Conservation (phyloP, 176 grass and related monocot genomes). For the Hyparrhenia diplandra region DNA sequence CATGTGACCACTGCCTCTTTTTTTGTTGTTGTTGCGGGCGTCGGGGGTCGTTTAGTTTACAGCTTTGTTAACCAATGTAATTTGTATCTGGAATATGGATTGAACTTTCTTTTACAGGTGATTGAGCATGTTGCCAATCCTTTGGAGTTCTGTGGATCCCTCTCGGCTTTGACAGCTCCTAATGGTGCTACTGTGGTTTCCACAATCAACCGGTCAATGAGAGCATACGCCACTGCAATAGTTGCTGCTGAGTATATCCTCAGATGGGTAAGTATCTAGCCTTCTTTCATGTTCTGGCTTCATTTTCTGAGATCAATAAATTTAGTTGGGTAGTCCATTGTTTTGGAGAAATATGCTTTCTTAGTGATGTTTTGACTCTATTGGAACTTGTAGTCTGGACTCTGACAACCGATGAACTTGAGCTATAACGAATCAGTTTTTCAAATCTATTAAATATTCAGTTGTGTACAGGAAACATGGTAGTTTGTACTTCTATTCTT, state of each 20-base stretch:
- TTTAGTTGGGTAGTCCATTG: constrained; percentile 3
- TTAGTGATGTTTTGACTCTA: neutral
- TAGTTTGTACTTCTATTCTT: neutral
- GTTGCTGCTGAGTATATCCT: constrained; percentile 89
- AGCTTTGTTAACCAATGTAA: constrained; percentile 15
- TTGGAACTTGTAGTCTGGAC: neutral
- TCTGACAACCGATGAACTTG: neutral
- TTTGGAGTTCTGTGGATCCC: constrained; percentile 74
- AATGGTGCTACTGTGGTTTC: constrained; percentile 73
- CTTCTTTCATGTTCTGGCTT: constrained; percentile 9
- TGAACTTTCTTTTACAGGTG: constrained; percentile 55
- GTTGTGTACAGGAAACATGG: neutral
- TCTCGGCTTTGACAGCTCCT: constrained; percentile 64
- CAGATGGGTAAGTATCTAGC: constrained; percentile 62
- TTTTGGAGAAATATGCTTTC: constrained; percentile 11
- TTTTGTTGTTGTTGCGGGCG: neutral
- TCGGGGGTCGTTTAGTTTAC: neutral
- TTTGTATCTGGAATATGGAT: constrained; percentile 3
- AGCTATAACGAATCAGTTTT: neutral
- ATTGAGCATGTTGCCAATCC: constrained; percentile 92
- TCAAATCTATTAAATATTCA: neutral
- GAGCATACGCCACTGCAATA: constrained; percentile 88
- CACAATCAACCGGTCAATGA: constrained; percentile 91
- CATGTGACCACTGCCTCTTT: neutral
- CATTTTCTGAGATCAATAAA: neutral